Base-by-base conservation (phyloP, 495 filamentous ascomycete species). In the Xylaria bambusicola region DNA sequence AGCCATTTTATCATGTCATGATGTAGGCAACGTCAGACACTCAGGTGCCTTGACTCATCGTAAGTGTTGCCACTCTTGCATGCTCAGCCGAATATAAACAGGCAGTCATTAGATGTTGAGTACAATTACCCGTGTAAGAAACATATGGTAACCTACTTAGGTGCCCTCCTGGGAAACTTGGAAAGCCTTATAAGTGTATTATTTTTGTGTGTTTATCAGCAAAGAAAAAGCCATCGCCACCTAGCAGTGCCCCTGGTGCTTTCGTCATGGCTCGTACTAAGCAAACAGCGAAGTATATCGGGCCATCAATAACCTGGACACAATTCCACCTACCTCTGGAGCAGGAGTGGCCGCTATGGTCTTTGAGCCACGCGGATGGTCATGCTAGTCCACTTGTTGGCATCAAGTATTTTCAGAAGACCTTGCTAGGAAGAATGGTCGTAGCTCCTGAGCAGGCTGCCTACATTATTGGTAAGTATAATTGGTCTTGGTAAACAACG, bases 371-470 rank as follows among this genome's bases (percentile, higher is more conserved):
- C 38, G 23, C 18, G 3, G 46, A 70, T 63, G 48, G 46, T 15
- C 60, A 64, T 40, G 12, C 60, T 51, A 62, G 67, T 2, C 67
- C 67, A 12, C 67, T 70, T 40, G 55, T 17, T 1, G 58, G 41
- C 13, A 54, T 67, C 46, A 9, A 29, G 20, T 55, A 44, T 41
- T 21, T n/a, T 0, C 1, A 18, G 46, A 60, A 52, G 33, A 58
- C 52, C 0, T 65, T 12, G 57, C 57, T 70, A 10, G 67, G 67
- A 21, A 67, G 67, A 54, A 62, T 52, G 62, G 62, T 67, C 46
- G 64, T 65, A 0, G n/a, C 63, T 31, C 67, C 67, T 10, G 64
- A 70, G 64, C 60, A 67, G 58, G 67, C 67, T 48, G 64, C 55
- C 40, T 64, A 47, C 24, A 70, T 70, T 17, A 56, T 67, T 27